phyloP scores from a whole-genome alignment of 352 stramenopile species.

The Globisporangium apiculatum region DNA sequence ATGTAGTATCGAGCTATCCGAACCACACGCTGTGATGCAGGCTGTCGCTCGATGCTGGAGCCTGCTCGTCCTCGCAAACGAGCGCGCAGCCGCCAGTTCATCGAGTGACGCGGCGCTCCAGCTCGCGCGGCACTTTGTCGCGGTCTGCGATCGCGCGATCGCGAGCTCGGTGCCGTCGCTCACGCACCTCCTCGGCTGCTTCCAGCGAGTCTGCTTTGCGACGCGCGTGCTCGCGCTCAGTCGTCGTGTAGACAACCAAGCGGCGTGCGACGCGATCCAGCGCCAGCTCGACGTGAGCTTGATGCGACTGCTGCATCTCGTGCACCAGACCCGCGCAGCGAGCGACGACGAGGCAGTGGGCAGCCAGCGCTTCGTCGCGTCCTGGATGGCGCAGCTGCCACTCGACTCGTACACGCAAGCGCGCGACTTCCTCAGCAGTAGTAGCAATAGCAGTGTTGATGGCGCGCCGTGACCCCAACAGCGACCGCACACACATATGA shows the following conservation, averaged over 20 bases:
- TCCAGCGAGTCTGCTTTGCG: conserved; percentile 30
- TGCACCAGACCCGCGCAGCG: conserved; percentile 12
- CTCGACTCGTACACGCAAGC: conserved; percentile 14
- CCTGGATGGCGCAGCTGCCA: conserved; percentile 27
- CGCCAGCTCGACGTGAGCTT: conserved; percentile 26
- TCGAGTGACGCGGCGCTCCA: conserved; percentile 11
- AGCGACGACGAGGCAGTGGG: conserved; percentile 10
- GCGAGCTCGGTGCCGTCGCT: conserved; percentile 17
- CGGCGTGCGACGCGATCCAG: conserved; percentile 6
- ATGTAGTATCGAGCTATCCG: conserved; percentile 1
- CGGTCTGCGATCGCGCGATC: conserved; percentile 15
- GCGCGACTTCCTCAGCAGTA: conserved; percentile 8
- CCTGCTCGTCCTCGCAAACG: conserved; percentile 6
- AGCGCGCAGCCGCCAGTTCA: not conserved
- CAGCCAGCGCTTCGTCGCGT: conserved; percentile 23
- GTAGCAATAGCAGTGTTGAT: not conserved
- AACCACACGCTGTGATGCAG: conserved; percentile 16
- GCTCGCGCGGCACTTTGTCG: conserved; percentile 21
- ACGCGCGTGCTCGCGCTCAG: conserved; percentile 9
- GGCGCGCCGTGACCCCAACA: not conserved
- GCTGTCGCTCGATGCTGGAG: conserved; percentile 32
- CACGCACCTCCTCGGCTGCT: conserved; percentile 19
- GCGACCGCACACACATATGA: not conserved
- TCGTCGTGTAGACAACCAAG: conserved; percentile 8
- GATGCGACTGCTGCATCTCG: conserved; percentile 24